phyloP scores from a whole-genome alignment of 495 filamentous ascomycete species.

The Talaromyces adpressus region DNA sequence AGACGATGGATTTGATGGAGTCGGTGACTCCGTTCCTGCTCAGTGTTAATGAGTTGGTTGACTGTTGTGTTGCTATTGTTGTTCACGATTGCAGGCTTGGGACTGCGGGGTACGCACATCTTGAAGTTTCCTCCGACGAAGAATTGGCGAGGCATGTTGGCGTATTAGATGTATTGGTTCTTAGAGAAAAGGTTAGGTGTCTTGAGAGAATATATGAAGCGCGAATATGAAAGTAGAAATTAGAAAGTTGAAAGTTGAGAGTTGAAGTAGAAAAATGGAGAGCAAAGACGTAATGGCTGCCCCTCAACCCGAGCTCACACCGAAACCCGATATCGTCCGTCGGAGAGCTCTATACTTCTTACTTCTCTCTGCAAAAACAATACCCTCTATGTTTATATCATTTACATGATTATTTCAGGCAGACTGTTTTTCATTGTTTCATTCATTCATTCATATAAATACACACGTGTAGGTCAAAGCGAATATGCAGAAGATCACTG shows the following conservation, averaged over 20 bases:
- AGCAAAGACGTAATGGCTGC: not conserved
- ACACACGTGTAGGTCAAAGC: not conserved
- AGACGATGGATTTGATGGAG: constrained; percentile 79
- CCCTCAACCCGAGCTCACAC: constrained; percentile 2
- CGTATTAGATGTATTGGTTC: not conserved
- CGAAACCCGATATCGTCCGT: constrained; percentile 5
- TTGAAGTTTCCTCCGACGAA: constrained; percentile 99
- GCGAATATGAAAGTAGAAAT: not conserved
- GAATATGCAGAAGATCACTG: not conserved
- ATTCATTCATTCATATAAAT: not conserved
- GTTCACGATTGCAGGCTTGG: constrained; percentile 8
- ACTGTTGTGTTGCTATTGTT: too few relatives aligned
- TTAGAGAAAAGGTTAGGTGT: not conserved
- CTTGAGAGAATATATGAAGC: not conserved
- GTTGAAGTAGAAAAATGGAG: not conserved
- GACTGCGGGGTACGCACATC: constrained; percentile 51
- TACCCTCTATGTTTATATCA: not conserved
- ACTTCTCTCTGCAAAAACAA: not conserved
- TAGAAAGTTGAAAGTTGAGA: not conserved
- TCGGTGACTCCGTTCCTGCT: constrained; percentile 84
- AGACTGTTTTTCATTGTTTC: not conserved
- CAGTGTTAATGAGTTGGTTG: not conserved
- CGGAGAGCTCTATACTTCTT: not conserved
- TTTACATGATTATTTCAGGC: not conserved
- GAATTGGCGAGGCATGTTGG: constrained; percentile 87